A percentile compares a stretch with the other conserved stretches of the same genome.
These are phyloP conservation scores for Trichophyton benhamiae DNA, from an alignment of 2,329 filamentous ascomycete genomes.

Conservation along the genomic window DNA sequence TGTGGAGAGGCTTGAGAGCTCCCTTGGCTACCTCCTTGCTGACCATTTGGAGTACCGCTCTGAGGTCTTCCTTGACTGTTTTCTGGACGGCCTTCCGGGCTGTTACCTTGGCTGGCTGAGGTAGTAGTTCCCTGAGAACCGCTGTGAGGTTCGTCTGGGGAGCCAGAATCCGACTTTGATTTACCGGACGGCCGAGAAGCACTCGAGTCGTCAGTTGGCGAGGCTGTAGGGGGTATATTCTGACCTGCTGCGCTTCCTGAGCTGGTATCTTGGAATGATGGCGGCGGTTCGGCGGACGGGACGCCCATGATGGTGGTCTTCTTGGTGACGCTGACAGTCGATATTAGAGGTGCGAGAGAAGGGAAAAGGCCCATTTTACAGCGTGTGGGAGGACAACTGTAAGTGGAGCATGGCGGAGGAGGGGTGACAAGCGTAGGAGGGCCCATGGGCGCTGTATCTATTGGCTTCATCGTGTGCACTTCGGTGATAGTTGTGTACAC, in stretches of 20 bases:
- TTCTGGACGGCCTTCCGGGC: background rate
- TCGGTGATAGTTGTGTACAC: slow-evolving; percentile 10
- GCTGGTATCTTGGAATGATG: slow-evolving; percentile 1
- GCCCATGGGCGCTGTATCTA: background rate
- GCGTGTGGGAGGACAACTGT: slow-evolving; percentile 1
- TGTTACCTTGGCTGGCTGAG: background rate
- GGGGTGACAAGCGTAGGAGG: slow-evolving; percentile 9
- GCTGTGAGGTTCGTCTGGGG: background rate
- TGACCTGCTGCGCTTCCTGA: background rate
- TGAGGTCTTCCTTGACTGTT: background rate
- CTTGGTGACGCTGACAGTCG: slow-evolving; percentile 9
- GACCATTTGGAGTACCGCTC: background rate
- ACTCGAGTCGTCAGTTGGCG: background rate
- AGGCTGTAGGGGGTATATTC: background rate
- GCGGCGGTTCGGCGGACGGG: slow-evolving; percentile 4
- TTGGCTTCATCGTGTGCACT: slow-evolving; percentile 4
- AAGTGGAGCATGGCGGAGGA: slow-evolving; percentile 7
- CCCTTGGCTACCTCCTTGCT: background rate
- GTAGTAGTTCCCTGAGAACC: background rate
- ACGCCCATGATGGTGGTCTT: slow-evolving; percentile 10
- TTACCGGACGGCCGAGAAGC: background rate
- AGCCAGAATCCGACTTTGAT: background rate
- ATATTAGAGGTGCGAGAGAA: background rate
- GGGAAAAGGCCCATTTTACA: slow-evolving; percentile 1
- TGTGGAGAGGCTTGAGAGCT: background rate